These are phyloP conservation scores for Neofusicoccum cordaticola DNA, from an alignment of 2,329 filamentous ascomycete species.

Conservation along the genomic window DNA sequence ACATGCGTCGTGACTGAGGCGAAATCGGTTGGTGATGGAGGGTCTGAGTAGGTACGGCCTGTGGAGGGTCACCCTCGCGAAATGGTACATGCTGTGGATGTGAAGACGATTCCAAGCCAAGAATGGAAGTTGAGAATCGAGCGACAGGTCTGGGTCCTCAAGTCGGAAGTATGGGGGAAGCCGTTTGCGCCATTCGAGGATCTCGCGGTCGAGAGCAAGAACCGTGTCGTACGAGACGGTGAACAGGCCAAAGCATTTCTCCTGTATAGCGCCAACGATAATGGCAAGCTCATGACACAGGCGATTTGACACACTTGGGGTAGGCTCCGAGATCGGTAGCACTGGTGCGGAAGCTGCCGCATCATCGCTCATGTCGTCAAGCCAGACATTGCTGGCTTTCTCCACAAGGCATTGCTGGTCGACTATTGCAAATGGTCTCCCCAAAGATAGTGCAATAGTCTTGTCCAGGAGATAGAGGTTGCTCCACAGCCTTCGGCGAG, in stretches of 20 bases:
- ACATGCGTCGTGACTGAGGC: slow-evolving; percentile 40
- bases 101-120: slow-evolving; percentile 40
- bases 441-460: slow-evolving; percentile 41
- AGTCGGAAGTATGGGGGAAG: slow-evolving; percentile 38
- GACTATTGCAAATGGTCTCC: slow-evolving; percentile 40
- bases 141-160: slow-evolving; percentile 30
- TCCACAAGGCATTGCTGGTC: slow-evolving; percentile 40
- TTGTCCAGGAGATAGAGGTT: slow-evolving; percentile 41
- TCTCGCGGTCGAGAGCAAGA: slow-evolving; percentile 33
- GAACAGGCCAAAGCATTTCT: slow-evolving; percentile 39
- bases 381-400: slow-evolving; percentile 39
- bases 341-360: slow-evolving; percentile 24
- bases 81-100: slow-evolving; percentile 42
- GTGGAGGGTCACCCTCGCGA: slow-evolving; percentile 42
- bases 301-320: slow-evolving; percentile 32
- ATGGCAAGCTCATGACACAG: slow-evolving; percentile 34
- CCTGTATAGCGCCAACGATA: slow-evolving; percentile 41
- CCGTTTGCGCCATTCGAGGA: slow-evolving; percentile 32
- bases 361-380: slow-evolving; percentile 36
- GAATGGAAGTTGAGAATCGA: slow-evolving; percentile 30
- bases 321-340: slow-evolving; percentile 32
- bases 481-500: slow-evolving; percentile 40
- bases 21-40: slow-evolving; percentile 42
- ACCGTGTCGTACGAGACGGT: slow-evolving; percentile 40
- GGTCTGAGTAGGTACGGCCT: slow-evolving; percentile 40